These are phyloP conservation scores for Epichloe glyceriae DNA, from an alignment of 2,329 filamentous ascomycete genomes.

Conservation along the genomic window DNA sequence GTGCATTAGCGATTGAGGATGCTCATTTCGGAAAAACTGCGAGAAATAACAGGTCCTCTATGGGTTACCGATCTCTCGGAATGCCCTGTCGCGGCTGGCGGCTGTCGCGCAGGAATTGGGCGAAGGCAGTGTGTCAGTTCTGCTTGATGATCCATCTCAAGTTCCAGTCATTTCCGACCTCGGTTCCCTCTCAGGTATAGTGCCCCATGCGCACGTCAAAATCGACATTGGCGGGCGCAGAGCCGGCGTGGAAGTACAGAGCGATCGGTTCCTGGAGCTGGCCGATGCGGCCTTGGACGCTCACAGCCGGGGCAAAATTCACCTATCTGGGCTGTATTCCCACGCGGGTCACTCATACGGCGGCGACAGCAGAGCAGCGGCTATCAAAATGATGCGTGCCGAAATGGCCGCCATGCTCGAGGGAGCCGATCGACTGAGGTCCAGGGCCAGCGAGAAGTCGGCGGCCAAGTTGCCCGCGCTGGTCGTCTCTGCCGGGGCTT, in stretches of 20 bases:
- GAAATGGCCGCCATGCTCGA: slow-evolving; percentile 18
- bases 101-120: slow-evolving; percentile 42
- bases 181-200: slow-evolving; percentile 27
- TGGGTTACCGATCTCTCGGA: slow-evolving; percentile 54
- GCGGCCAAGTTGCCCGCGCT: slow-evolving; percentile 10
- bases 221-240: slow-evolving; percentile 62
- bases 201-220: slow-evolving; percentile 53
- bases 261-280: slow-evolving; percentile 33
- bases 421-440: slow-evolving; percentile 12
- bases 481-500: slow-evolving; percentile 58
- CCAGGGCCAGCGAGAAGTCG: slow-evolving; percentile 8
- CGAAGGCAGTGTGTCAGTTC: slow-evolving; percentile 42
- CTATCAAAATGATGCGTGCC: slow-evolving; percentile 17
- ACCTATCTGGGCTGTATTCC: slow-evolving; percentile 54
- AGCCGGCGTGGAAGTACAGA: slow-evolving; percentile 47
- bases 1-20: neutral
- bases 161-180: slow-evolving; percentile 33
- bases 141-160: slow-evolving; percentile 58
- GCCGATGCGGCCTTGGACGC: slow-evolving; percentile 23
- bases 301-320: slow-evolving; percentile 15
- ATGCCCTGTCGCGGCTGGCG: slow-evolving; percentile 46
- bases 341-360: slow-evolving; percentile 63
- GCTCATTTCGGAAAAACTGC: neutral
- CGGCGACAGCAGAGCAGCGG: slow-evolving; percentile 18
- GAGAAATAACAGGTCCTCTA: slow-evolving; percentile 45